Evolutionary conservation across 2,329 filamentous ascomycete genomes (phyloP), one percentile per base, ranked within the genome.

Genomic region (Penicillium sp.): DNA sequence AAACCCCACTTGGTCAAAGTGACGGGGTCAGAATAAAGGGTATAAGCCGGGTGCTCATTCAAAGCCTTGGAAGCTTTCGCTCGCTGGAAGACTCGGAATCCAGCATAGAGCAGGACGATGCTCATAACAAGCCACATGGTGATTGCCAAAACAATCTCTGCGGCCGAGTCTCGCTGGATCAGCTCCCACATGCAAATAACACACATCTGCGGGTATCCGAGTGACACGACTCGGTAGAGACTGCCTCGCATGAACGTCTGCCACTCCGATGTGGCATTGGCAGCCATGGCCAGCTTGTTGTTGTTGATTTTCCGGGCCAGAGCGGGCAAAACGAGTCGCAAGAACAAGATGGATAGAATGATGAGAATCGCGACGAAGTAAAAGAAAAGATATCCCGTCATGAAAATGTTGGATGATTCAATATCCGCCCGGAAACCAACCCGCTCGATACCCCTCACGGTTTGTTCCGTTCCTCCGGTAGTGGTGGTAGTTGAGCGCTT

Each of bases 1-100:
- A 97, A 97, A 24, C 93, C 93, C 93, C 93, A 97, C 78, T 96
- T 96, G 84, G 96, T 96, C 63, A 98, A 84, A 47, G 90, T 89
- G 62, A 90, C 85, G 21, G 92, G 92, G 69, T 98, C 93, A 4
- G 93, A 96, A 79, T 96, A 98, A 61, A 98, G 87, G 65, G 96
- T 96, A 77, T 97, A 97, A 24, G 93, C 93, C 27, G 93, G 91
- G 78, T 96, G 96, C 77, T 93, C 92, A 81, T 97, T 92, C 85
- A 96, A 90, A 58, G 84, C 77, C 63, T 96, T 89, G 24, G 93
- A 97, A 64, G 90, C 89, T 69, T 90, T 90, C 29, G 92, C 93
- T 61, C 97, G 90, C 54, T 86, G 85, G 68, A 96, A 90, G 62
- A 98, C 91, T 80, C 96, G 97, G 78, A 85, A 88, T 0, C 91